These are phyloP conservation scores for Penicillium chermesinum DNA, from an alignment of 495 filamentous ascomycete species.

Conservation along the genomic window DNA sequence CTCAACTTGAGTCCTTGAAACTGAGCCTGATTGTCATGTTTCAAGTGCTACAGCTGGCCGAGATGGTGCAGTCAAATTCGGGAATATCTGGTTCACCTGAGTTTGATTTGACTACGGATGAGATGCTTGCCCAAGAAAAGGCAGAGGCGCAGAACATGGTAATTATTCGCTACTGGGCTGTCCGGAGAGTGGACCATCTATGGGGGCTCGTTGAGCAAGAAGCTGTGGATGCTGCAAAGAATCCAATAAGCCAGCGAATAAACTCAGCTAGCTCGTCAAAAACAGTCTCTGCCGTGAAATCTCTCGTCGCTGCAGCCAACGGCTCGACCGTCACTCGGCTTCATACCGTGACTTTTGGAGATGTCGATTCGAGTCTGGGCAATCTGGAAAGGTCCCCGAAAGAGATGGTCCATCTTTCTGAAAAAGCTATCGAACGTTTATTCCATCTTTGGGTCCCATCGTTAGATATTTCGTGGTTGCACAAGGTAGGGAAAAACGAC, in stretches of 20 bases:
- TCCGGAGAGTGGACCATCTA: conserved; percentile 35
- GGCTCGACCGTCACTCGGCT: conserved; percentile 25
- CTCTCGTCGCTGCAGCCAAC: conserved; percentile 10
- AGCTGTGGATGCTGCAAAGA: conserved; percentile 23
- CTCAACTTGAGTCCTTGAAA: conserved; percentile 42
- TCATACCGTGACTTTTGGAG: conserved; percentile 22
- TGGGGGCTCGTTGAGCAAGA: conserved; percentile 38
- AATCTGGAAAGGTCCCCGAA: conserved; percentile 35
- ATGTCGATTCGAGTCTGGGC: conserved; percentile 32
- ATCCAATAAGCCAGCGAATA: conserved; percentile 26
- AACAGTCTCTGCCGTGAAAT: conserved; percentile 5
- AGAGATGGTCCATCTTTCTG: conserved; percentile 35
- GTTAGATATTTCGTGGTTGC: conserved; percentile 5
- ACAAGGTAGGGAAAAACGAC: conserved; percentile 1
- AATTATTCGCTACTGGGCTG: conserved; percentile 42
- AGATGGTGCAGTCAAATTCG: conserved; percentile 13
- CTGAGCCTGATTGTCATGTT: conserved; percentile 40
- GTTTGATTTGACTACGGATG: conserved; percentile 11
- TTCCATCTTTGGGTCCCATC: conserved; percentile 31
- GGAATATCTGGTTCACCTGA: not conserved
- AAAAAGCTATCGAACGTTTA: conserved; percentile 33
- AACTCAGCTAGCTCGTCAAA: conserved; percentile 2
- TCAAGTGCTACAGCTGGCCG: conserved; percentile 36
- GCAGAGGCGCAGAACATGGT: conserved; percentile 46
- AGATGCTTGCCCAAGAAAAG: conserved; percentile 37